Conservation (phyloP, 345 rosid genomes). For the Gossypium bickii region DNA sequence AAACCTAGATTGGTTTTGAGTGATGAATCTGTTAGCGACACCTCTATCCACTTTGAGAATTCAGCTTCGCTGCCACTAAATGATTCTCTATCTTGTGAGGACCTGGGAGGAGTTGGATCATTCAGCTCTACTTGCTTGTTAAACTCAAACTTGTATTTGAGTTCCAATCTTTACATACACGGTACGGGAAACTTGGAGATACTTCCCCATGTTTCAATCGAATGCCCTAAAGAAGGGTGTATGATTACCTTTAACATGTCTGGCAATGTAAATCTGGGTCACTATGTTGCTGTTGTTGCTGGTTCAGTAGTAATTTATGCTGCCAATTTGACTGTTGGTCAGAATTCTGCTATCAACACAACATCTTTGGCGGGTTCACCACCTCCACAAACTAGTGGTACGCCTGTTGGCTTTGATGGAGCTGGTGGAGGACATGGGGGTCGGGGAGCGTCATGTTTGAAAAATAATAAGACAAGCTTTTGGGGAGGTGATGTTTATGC, state of each 20-base stretch:
- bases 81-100: conserved; percentile 53
- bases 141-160: conserved; percentile 57
- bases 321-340: conserved; percentile 55
- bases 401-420: conserved; percentile 75
- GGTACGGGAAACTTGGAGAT: conserved; percentile 77
- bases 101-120: conserved; percentile 82
- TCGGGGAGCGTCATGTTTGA: conserved; percentile 86
- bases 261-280: conserved; percentile 72
- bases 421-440: conserved; percentile 99
- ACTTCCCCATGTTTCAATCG: conserved; percentile 60
- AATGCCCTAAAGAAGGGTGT: conserved; percentile 71
- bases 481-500: conserved; percentile 99
- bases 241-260: conserved; percentile 58
- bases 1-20: conserved; percentile 25
- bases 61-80: conserved; percentile 19
- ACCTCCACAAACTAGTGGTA: conserved; percentile 95
- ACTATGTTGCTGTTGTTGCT: conserved; percentile 52
- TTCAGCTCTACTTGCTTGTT: conserved; percentile 76
- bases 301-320: conserved; percentile 68
- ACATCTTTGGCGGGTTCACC: conserved; percentile 79
- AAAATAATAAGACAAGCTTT: conserved; percentile 46
- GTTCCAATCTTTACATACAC: conserved; percentile 52
- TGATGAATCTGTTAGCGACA: conserved; percentile 25
- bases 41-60: conserved; percentile 17
- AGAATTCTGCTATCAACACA: conserved; percentile 61